Evolutionary conservation across 805 yeast species (phyloP), one percentile per base, ranked within the genome.

Genomic region (Suhomyces tanzawaensis): DNA sequence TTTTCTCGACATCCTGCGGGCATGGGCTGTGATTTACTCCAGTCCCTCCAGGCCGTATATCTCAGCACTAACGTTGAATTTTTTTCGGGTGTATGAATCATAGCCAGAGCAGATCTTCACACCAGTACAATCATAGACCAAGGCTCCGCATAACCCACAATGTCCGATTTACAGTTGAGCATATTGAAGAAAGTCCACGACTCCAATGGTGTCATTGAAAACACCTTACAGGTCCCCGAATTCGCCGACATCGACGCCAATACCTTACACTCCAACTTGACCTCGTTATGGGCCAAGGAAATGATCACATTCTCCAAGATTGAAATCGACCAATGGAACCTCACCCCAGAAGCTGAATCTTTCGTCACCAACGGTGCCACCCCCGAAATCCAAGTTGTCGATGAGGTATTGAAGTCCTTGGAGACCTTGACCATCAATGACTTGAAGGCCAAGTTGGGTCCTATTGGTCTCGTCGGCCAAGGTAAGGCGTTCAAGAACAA

Each of bases 401-500:
- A 77, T 37, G 86, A 82, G 58, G 88, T 93, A 31, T 71, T 85
- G 39, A 75, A 79, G 51, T 71, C 82, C 32, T 64, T 90, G 35
- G 95, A 85, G 40, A 89, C 91, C 25, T 73, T 93, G 53, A 86
- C 85, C 57, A 81, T 93, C 51, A 60, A 84, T 17, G 97, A 91
- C 37, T 86, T 85, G 37, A 62, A 64, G 41, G 59, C 80, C 39
- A 76, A 82, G 48, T 71, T 91, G 66, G 97, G 97, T 40, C 69
- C 79, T 36, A 79, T 79, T 42, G 98, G 97, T 46, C 82, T 82
- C 52, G 75, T 91, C 47, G 99, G 99, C 46, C 99, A 93, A 69
- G 95, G 95, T 51, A 82, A 90, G 55, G 99, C 98, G 13, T 95
- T 93, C 77, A 91, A 89, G 66, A 90, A 90, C 62, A 95, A 95